phyloP scores from a whole-genome alignment of 495 filamentous ascomycete species.

The Astrothelium macrocarpum region DNA sequence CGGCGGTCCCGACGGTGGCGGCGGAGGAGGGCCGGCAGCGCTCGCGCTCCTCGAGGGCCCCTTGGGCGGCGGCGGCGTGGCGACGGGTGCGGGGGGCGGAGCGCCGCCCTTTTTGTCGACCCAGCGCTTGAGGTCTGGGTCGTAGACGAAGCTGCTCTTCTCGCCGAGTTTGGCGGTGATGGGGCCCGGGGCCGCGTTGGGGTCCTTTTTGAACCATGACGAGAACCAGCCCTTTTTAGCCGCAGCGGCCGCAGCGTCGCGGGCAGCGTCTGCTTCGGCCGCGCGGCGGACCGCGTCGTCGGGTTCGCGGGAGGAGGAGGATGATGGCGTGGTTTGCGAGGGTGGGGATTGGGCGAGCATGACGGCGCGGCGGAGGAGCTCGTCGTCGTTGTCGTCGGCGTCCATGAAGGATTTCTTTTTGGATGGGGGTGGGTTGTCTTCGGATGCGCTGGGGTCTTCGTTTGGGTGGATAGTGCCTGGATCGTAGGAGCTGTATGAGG shows the following conservation, averaged over 20 bases:
- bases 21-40: conserved; percentile 28
- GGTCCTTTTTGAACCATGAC: conserved; percentile 78
- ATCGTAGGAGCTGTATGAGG: conserved; percentile 33
- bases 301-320: conserved; percentile 43
- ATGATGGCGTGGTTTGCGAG: conserved; percentile 22
- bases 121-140: conserved; percentile 92
- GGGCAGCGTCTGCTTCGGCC: conserved; percentile 63
- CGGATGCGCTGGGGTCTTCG: conserved; percentile 33
- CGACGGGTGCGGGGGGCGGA: conserved; percentile 26
- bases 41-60: conserved; percentile 11
- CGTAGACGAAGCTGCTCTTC: conserved; percentile 85
- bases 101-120: conserved; percentile 80
- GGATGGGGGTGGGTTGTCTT: conserved; percentile 42
- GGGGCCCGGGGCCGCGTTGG: conserved; percentile 44
- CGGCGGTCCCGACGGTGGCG: conserved; percentile 18
- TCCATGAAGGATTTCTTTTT: conserved; percentile 78
- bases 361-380: conserved; percentile 42
- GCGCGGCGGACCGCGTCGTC: conserved; percentile 75
- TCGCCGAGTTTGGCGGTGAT: conserved; percentile 94
- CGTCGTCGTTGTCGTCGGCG: conserved; percentile 62
- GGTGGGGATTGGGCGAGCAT: conserved; percentile 38
- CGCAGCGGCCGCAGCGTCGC: conserved; percentile 12
- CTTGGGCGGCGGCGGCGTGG: conserved; percentile 36
- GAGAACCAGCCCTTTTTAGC: conserved; percentile 59
- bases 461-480: conserved; percentile 35